Evolutionary conservation across 345 rosid genomes (phyloP), one percentile per base, ranked within the genome.

Genomic region (Reutealis trisperma): DNA sequence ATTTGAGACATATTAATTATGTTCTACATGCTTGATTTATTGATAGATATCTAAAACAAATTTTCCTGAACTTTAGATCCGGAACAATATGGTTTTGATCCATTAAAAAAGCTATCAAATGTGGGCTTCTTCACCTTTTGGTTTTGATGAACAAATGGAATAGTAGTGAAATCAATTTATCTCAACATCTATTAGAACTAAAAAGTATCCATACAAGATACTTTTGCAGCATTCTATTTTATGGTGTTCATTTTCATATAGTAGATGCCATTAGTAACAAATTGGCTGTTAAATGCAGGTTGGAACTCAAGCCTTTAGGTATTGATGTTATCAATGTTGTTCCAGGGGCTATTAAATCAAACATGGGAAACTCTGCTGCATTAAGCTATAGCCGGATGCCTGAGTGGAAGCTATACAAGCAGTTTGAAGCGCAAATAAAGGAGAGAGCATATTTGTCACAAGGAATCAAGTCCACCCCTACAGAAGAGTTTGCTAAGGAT

Each of bases 271-370:
- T 25, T 42, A 63, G 6, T 8, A 6, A 22, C 37, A 37, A 11
- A 21, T 42, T 70, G 21, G 37, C 14, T 63, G 76, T 2, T 70
- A 67, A 75, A 30, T 63, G 82, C 84, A 93, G 99, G 82, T 85
- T 93, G 89, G 98, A 94, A 81, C 93, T 95, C 5, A 70, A 85
- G 34, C 93, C 86, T 59, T 86, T 93, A 6, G 99, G 98, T 67
- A 95, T 95, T 2, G 86, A 90, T 41, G 96, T 92, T 21, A 82
- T 91, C 78, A 88, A 80, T 57, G 93, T 95, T 52, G 97, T 83
- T 21, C 97, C 98, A 0, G 98, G 97, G 81, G 96, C 92, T 41
- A 70, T 93, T 80, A 86, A 77, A 77, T 89, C 99, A n/a, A 95
- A 95, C 87, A 87, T 93, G 14, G 96, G 88, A 58, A 90, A 82